Base-by-base conservation (phyloP, 768 basidiomycete species). In the Pholiota conissans region DNA sequence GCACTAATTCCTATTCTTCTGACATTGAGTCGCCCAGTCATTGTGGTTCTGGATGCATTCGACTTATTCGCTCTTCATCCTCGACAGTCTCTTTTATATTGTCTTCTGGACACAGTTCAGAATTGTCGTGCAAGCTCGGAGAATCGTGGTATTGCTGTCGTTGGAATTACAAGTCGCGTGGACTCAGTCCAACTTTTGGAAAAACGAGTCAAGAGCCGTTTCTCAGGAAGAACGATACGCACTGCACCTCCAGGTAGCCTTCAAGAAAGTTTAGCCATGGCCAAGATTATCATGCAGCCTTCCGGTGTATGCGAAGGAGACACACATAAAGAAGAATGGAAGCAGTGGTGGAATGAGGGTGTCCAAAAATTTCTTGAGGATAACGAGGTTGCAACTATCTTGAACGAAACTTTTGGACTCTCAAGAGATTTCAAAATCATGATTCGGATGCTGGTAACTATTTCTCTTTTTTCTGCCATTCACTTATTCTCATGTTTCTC, bases 191-290 rank as follows among this genome's bases (percentile, higher is more conserved):
- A 91, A 61, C 73, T 91, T 2, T 78, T 99, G 16, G 97, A 99
- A 71, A 99, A 99, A 71, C 82, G 97, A 42, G 97, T 99, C 49
- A 97, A 98, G 73, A 97, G 94, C 62, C 85, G 97, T 3, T 99
- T 98, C 74, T 98, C 95, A 1, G 93, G 95, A 29, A 81, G 97
- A 55, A 91, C 93, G 65, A 79, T 95, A 55, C 84, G 92, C 47
- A 87, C 92, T 5, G 81, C 85, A 0, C 83, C 90, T 13, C 85
- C 87, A 2, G 65, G 74, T 4, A 74, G 73, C 8, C 58, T 85
- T 0, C 71, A 75, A 3, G 73, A 72, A 16, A 90, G 87, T 79
- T 67, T 83, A 11, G 69, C 65, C 7, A 69, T 85, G n/a, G 76
- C 83, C 46, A 78, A 75, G 59, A 66, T 65, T 1, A 67, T 83